Conservation (phyloP, 352 stramenopile species). For the Phytophthora nicotianae region DNA sequence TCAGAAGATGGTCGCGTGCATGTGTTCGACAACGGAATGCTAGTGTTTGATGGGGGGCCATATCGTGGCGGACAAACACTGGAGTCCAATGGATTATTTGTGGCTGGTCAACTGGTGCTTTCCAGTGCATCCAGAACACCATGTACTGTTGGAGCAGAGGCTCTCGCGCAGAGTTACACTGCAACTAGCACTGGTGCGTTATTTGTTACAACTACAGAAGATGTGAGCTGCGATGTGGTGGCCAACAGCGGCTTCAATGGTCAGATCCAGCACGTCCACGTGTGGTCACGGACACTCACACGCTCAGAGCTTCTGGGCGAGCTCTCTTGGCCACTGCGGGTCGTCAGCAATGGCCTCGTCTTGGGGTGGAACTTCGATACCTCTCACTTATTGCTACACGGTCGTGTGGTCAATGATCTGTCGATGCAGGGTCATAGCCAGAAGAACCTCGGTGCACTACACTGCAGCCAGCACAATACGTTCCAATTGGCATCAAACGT, state of each 20-base stretch:
- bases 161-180: constrained; percentile 2
- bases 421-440: constrained; percentile 48
- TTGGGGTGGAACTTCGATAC: constrained; percentile 73
- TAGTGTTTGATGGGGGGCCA: constrained; percentile 66
- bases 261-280: constrained; percentile 62
- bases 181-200: not conserved
- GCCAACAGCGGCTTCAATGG: constrained; percentile 38
- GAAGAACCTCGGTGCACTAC: constrained; percentile 50
- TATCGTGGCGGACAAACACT: constrained; percentile 50
- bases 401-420: constrained; percentile 48
- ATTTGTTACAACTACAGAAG: not conserved
- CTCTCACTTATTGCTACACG: constrained; percentile 27
- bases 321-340: constrained; percentile 55
- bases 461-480: constrained; percentile 22
- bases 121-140: constrained; percentile 12
- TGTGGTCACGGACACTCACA: constrained; percentile 58
- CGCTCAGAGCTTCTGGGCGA: constrained; percentile 58
- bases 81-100: constrained; percentile 37
- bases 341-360: constrained; percentile 60
- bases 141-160: constrained; percentile 12
- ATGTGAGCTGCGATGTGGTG: constrained; percentile 37
- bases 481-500: constrained; percentile 1
- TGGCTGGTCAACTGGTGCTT: constrained; percentile 52
- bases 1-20: constrained; percentile 53
- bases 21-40: constrained; percentile 75